Evolutionary conservation across 306 rosid genomes (phyloP).

Genomic region (Citrullus mucosospermus): DNA sequence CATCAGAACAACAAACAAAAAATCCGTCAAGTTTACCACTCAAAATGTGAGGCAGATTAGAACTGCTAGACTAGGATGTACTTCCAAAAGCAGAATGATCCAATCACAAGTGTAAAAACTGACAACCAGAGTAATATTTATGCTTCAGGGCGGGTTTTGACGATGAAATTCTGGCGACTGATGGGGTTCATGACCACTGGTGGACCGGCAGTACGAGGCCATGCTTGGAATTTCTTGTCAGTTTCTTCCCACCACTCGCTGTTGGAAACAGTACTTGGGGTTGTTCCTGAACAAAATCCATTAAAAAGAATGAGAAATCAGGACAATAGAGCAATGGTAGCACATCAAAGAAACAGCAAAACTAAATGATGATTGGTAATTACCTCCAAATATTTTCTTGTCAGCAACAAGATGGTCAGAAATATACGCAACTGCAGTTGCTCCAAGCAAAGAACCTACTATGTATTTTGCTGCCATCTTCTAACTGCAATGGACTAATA

Average conservation of each 20-base stretch:
- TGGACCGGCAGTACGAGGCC: constrained; percentile 83
- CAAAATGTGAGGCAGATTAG: neutral
- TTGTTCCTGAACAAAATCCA: constrained; percentile 35
- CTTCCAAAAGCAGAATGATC: neutral
- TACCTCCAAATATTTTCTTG: constrained; percentile 68
- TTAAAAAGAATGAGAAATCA: neutral
- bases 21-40: neutral
- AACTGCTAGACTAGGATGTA: too few species aligned
- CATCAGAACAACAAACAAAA: neutral
- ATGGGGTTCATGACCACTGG: constrained; percentile 73
- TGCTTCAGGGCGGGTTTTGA: constrained; percentile 35
- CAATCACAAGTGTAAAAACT: neutral
- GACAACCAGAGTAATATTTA: constrained; percentile 12
- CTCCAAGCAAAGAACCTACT: constrained; percentile 23
- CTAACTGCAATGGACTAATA: constrained; percentile 6
- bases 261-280: constrained; percentile 53
- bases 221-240: constrained; percentile 76
- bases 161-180: constrained; percentile 61
- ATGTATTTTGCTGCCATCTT: constrained; percentile 51
- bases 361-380: neutral
- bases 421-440: constrained; percentile 43
- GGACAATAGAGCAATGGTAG: neutral
- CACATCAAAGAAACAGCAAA: neutral
- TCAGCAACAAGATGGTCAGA: constrained; percentile 41
- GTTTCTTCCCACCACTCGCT: constrained; percentile 76